These are phyloP conservation scores for Dactylonectria estremocensis DNA, from an alignment of 2,329 filamentous ascomycete genomes.

Conservation along the genomic window DNA sequence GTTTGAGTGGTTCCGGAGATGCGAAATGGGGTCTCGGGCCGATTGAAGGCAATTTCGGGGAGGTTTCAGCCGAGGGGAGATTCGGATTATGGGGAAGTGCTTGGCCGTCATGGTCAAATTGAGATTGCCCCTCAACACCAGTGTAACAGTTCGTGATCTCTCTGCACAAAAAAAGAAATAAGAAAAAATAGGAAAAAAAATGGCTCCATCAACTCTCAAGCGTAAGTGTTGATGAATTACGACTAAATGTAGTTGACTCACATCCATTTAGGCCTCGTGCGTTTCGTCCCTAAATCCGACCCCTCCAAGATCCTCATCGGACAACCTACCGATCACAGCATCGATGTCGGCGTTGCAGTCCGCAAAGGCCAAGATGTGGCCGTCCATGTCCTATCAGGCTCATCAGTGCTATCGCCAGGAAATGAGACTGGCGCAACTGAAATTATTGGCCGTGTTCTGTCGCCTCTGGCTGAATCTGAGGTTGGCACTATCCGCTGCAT, in stretches of 20 bases:
- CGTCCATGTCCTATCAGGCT: conserved; percentile 71
- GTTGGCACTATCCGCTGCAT: conserved; percentile 73
- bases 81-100: too few species aligned
- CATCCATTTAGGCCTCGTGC: conserved; percentile 66
- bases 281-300: conserved; percentile 69
- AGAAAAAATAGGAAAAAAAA: too few species aligned
- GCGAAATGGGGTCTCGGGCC: too few species aligned
- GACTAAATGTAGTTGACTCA: neutral
- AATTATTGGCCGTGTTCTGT: conserved; percentile 64
- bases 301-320: conserved; percentile 67
- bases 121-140: too few species aligned
- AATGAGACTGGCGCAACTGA: conserved; percentile 63
- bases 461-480: conserved; percentile 53
- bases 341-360: conserved; percentile 72
- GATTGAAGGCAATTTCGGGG: too few species aligned
- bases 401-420: conserved; percentile 70
- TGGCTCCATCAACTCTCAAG: conserved; percentile 44
- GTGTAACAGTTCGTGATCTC: too few species aligned
- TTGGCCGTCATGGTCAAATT: too few species aligned
- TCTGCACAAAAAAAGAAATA: too few species aligned
- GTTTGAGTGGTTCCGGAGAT: too few species aligned
- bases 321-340: conserved; percentile 65
- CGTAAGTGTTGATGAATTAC: conserved; percentile 27
- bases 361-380: conserved; percentile 69
- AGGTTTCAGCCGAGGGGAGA: too few species aligned